phyloP scores from a whole-genome alignment of 164 flowering plant genomes.

The Tetrastigma voinierianum region DNA sequence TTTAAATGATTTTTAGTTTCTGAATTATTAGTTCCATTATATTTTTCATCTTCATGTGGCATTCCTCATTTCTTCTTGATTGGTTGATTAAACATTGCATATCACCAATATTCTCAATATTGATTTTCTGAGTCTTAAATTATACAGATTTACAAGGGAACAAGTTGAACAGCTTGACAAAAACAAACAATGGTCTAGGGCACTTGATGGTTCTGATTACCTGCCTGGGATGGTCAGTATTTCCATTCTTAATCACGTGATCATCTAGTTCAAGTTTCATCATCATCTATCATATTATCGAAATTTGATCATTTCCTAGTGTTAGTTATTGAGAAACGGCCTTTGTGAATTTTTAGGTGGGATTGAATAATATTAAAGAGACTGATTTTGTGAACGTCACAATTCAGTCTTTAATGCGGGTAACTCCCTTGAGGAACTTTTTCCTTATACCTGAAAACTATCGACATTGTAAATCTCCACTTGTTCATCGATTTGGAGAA shows the following conservation, averaged over 20 bases:
- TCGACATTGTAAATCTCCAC: slow-evolving; percentile 75
- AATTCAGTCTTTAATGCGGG: slow-evolving; percentile 93
- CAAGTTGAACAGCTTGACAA: slow-evolving; percentile 79
- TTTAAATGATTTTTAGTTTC: too few species aligned
- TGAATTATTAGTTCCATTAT: too few species aligned
- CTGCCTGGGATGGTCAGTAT: slow-evolving; percentile 90
- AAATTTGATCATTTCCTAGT: not conserved
- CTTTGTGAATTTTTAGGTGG: slow-evolving; percentile 56
- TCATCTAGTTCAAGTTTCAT: not conserved
- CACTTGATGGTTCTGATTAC: slow-evolving; percentile 97
- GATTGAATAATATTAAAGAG: slow-evolving; percentile 87
- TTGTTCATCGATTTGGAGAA: slow-evolving; percentile 96
- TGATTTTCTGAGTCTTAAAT: slow-evolving; percentile 5
- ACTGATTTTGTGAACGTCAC: slow-evolving; percentile 97
- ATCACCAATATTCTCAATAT: not conserved
- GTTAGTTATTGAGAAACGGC: not conserved
- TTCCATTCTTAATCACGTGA: not conserved
- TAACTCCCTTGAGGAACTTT: slow-evolving; percentile 93
- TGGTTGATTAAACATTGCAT: not conserved
- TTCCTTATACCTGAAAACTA: slow-evolving; percentile 94
- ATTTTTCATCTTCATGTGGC: too few species aligned
- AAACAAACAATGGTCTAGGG: slow-evolving; percentile 92
- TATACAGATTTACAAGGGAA: slow-evolving; percentile 63
- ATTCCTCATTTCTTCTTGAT: not conserved
- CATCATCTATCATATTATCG: not conserved